Evolutionary conservation across 257 asterid species (phyloP).

Genomic region (Leonotis leonurus): DNA sequence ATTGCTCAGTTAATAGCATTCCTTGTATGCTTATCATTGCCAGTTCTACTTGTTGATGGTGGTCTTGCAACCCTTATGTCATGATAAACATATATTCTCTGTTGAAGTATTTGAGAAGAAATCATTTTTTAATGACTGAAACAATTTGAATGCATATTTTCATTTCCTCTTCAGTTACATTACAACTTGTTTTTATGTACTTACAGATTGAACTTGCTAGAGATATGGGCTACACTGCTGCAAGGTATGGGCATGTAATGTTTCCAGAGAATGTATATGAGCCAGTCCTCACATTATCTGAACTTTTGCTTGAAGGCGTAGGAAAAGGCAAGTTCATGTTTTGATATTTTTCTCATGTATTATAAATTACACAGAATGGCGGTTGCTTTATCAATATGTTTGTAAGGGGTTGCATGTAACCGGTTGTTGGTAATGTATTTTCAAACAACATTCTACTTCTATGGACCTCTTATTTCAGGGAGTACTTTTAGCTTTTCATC

Average conservation of each 20-base stretch:
- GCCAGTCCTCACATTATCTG: slow-evolving; percentile 86
- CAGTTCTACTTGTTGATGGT: not conserved
- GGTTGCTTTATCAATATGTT: too few relatives aligned
- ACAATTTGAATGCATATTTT: slow-evolving; percentile 8
- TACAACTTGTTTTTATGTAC: slow-evolving; percentile 57
- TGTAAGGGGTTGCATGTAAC: too few relatives aligned
- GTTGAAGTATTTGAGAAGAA: not conserved
- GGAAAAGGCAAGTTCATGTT: slow-evolving; percentile 61
- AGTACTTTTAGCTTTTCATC: too few relatives aligned
- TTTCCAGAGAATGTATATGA: slow-evolving; percentile 98
- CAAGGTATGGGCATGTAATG: slow-evolving; percentile 98
- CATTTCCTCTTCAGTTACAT: slow-evolving; percentile 33
- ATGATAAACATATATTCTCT: not conserved
- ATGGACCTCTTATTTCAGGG: too few relatives aligned
- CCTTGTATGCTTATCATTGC: not conserved
- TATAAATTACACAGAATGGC: too few relatives aligned
- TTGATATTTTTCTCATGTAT: not conserved
- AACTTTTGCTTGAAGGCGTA: slow-evolving; percentile 82
- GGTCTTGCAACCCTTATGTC: not conserved
- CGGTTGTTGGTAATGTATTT: too few relatives aligned
- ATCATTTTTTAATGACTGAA: slow-evolving; percentile 5
- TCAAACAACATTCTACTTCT: too few relatives aligned
- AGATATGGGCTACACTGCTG: slow-evolving; percentile 89
- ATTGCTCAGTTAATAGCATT: not conserved
- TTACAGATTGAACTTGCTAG: slow-evolving; percentile 98